Evolutionary conservation across 495 filamentous ascomycete genomes (phyloP).

Genomic region (Xanthoparmelia taractica): DNA sequence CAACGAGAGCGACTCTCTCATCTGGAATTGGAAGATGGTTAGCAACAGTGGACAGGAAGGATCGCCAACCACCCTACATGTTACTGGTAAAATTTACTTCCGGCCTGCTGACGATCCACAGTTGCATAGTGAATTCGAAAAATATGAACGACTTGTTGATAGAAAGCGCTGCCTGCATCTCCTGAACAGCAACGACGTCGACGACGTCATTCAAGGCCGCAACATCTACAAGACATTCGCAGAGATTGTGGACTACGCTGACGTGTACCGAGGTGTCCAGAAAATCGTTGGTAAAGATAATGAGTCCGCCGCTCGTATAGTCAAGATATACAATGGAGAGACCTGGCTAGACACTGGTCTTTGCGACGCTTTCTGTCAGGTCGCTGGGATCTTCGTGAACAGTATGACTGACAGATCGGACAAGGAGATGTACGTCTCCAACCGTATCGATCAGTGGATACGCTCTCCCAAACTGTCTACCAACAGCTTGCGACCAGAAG

Average conservation of each 20-base stretch:
- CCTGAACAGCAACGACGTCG: conserved; percentile 33
- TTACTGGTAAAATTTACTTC: conserved; percentile 31
- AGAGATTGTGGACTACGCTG: conserved; percentile 44
- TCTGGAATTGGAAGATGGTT: conserved; percentile 28
- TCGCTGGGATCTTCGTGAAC: conserved; percentile 47
- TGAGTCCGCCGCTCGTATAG: conserved; percentile 41
- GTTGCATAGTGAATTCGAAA: conserved; percentile 34
- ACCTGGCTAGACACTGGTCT: conserved; percentile 37
- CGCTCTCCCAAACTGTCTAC: conserved; percentile 34
- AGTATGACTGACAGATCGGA: conserved; percentile 40
- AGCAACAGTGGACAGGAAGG: conserved; percentile 18
- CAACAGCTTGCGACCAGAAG: conserved; percentile 26
- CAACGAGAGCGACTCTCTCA: conserved; percentile 17
- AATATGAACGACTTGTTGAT: conserved; percentile 37
- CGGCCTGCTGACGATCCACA: conserved; percentile 26
- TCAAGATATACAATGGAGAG: conserved; percentile 32
- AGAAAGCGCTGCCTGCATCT: conserved; percentile 36
- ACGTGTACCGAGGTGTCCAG: conserved; percentile 38
- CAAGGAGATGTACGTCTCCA: conserved; percentile 43
- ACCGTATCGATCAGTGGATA: conserved; percentile 41
- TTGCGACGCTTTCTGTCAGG: conserved; percentile 42
- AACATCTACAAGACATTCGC: conserved; percentile 43
- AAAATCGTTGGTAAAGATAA: conserved; percentile 39
- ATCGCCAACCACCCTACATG: too few species aligned
- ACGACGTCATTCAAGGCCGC: conserved; percentile 44